Evolutionary conservation across 2,329 filamentous ascomycete genomes (phyloP).

Genomic region (Nemania abortiva): DNA sequence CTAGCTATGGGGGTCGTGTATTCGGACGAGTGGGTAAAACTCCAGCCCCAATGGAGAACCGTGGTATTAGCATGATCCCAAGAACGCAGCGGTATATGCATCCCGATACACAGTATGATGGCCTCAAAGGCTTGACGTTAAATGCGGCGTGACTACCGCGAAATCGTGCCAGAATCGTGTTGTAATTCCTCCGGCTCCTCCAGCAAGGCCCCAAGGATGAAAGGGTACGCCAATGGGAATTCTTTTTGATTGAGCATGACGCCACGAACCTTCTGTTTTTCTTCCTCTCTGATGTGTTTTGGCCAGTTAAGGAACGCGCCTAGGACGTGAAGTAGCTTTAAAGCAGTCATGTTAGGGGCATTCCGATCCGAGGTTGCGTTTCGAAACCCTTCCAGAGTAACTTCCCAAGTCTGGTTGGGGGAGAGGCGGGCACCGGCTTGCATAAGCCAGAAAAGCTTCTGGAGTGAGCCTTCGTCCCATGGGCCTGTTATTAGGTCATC

Average conservation of each 20-base stretch:
- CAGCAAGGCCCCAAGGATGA: no score
- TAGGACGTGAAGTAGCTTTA: constrained; percentile 39
- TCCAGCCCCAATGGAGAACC: constrained; percentile 10
- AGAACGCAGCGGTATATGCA: background rate
- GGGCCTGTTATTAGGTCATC: constrained; percentile 56
- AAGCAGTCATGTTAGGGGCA: constrained; percentile 35
- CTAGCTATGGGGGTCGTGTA: constrained; percentile 20
- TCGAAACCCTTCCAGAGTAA: constrained; percentile 54
- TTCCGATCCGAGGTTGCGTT: constrained; percentile 48
- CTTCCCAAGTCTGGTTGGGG: constrained; percentile 57
- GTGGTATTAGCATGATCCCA: constrained; percentile 1
- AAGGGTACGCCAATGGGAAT: background rate
- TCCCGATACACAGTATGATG: background rate
- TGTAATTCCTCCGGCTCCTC: no score
- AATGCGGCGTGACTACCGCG: background rate
- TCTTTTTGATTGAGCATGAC: background rate
- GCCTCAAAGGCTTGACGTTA: background rate
- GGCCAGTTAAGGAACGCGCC: constrained; percentile 40
- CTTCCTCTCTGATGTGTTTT: constrained; percentile 24
- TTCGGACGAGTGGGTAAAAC: constrained; percentile 17
- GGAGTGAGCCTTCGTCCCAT: constrained; percentile 55
- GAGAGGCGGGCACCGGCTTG: constrained; percentile 54
- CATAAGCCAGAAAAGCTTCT: constrained; percentile 61
- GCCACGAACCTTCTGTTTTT: background rate
- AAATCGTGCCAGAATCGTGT: background rate